Conservation (phyloP, 2,329 filamentous ascomycete genomes). For the Lithohypha guttulata region DNA sequence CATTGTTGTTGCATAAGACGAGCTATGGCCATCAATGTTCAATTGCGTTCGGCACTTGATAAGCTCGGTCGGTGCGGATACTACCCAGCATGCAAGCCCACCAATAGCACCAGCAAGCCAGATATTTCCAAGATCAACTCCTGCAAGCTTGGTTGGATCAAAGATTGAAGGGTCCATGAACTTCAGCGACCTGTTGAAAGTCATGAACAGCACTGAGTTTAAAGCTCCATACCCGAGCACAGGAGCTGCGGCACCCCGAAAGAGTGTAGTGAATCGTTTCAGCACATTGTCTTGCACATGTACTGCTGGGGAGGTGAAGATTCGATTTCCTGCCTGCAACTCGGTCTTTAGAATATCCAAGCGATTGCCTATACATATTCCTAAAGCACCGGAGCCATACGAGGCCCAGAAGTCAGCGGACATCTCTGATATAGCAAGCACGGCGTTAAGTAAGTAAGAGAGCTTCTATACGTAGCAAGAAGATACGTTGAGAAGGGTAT, state of each 20-base stretch:
- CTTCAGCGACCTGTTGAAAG: slow-evolving; percentile 74
- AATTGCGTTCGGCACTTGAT: slow-evolving; percentile 83
- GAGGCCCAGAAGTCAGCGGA: slow-evolving; percentile 89
- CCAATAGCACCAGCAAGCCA: slow-evolving; percentile 73
- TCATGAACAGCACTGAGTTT: slow-evolving; percentile 80
- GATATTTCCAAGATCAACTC: slow-evolving; percentile 51
- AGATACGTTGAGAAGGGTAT: no score
- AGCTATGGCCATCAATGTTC: slow-evolving; percentile 34
- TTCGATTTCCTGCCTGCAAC: slow-evolving; percentile 54
- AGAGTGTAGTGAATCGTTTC: slow-evolving; percentile 14
- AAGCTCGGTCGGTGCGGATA: slow-evolving; percentile 81
- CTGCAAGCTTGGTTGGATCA: slow-evolving; percentile 34
- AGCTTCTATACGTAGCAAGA: no score
- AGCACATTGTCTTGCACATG: slow-evolving; percentile 6
- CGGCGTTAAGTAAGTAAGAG: no score
- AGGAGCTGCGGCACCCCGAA: slow-evolving; percentile 64
- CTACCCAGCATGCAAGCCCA: slow-evolving; percentile 72
- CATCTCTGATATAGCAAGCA: no score
- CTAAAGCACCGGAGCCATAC: slow-evolving; percentile 74
- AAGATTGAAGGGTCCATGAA: slow-evolving; percentile 40
- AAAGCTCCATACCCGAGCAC: slow-evolving; percentile 82
- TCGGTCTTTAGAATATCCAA: slow-evolving; percentile 71
- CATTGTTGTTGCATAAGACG: slow-evolving; percentile 54
- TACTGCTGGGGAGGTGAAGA: slow-evolving; percentile 13
- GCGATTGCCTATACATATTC: slow-evolving; percentile 82